phyloP scores from a whole-genome alignment of 805 yeast species.

The Metschnikowia rubicola region DNA sequence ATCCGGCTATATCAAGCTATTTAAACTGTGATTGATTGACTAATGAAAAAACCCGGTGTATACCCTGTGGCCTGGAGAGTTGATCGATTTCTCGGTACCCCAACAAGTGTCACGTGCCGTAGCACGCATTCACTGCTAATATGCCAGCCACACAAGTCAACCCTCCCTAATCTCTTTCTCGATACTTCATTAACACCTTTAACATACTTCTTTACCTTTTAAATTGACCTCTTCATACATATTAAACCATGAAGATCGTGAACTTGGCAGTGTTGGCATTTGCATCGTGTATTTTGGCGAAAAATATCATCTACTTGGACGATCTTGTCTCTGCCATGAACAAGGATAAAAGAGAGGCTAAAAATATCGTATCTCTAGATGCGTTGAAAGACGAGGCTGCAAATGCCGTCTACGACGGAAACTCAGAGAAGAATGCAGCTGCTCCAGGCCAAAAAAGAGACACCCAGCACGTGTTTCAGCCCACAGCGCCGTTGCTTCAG shows the following conservation, averaged over 20 bases:
- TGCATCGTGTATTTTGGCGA: slow-evolving; percentile 16
- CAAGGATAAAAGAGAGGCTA: slow-evolving; percentile 18
- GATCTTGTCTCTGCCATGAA: slow-evolving; percentile 12
- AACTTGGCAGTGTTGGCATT: slow-evolving; percentile 13
- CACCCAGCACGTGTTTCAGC: slow-evolving; percentile 10
- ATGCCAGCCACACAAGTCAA: too few species aligned
- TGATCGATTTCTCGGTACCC: too few species aligned
- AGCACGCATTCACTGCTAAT: too few species aligned
- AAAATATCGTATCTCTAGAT: slow-evolving; percentile 17
- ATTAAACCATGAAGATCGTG: slow-evolving; percentile 11
- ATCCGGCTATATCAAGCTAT: too few species aligned
- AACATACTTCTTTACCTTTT: too few species aligned
- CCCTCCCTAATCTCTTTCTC: too few species aligned
- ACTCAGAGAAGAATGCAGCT: not conserved
- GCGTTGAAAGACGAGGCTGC: slow-evolving; percentile 10
- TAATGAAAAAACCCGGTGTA: too few species aligned
- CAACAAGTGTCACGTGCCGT: too few species aligned
- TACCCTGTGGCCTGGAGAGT: too few species aligned
- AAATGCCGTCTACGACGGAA: not conserved
- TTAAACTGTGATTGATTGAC: too few species aligned
- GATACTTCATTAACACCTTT: too few species aligned
- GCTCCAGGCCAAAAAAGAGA: not conserved
- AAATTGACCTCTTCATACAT: too few species aligned
- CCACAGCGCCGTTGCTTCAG: slow-evolving; percentile 24
- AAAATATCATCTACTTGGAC: slow-evolving; percentile 15